Evolutionary conservation across 2,329 filamentous ascomycete genomes (phyloP).

Genomic region (Colletotrichum lentis): DNA sequence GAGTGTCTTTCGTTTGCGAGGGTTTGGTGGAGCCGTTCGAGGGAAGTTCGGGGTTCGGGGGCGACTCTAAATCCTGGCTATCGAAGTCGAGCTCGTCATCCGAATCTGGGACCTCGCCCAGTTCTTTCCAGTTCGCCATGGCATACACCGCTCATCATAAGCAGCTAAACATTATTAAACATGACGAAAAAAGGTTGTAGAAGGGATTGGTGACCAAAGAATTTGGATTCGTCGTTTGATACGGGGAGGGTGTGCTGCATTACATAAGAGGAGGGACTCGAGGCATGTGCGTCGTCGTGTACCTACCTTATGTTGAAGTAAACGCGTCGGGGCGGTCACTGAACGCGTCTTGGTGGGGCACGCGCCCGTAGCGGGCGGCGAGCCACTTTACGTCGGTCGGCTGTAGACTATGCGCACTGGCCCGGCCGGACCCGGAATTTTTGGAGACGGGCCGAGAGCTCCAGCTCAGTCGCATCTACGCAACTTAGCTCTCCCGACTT

Average conservation of each 20-base stretch:
- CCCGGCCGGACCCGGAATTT: slow-evolving; percentile 18
- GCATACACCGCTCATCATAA: slow-evolving; percentile 39
- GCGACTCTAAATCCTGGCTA: slow-evolving; percentile 42
- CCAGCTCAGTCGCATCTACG: slow-evolving; percentile 3
- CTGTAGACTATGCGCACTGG: slow-evolving; percentile 15
- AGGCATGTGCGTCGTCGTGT: slow-evolving; percentile 8
- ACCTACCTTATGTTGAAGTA: not conserved
- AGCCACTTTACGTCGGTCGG: slow-evolving; percentile 28
- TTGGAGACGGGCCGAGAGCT: slow-evolving; percentile 20
- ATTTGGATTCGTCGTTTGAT: slow-evolving; percentile 6
- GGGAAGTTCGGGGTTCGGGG: slow-evolving; percentile 16
- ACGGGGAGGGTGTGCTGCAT: slow-evolving; percentile 12
- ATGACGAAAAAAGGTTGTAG: not conserved
- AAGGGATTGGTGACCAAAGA: not conserved
- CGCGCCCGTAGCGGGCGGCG: slow-evolving; percentile 17
- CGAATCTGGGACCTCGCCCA: slow-evolving; percentile 61
- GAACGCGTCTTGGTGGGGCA: slow-evolving; percentile 34
- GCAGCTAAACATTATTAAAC: slow-evolving; percentile 17
- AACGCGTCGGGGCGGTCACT: slow-evolving; percentile 28
- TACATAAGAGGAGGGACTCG: slow-evolving; percentile 18
- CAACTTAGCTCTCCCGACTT: not conserved
- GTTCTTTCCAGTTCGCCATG: slow-evolving; percentile 60
- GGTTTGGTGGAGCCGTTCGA: not conserved
- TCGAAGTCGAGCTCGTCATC: slow-evolving; percentile 58
- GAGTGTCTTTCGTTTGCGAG: slow-evolving; percentile 32